These are phyloP conservation scores for Erodium moschatum DNA, from an alignment of 441 rosid genomes.

Conservation along the genomic window DNA sequence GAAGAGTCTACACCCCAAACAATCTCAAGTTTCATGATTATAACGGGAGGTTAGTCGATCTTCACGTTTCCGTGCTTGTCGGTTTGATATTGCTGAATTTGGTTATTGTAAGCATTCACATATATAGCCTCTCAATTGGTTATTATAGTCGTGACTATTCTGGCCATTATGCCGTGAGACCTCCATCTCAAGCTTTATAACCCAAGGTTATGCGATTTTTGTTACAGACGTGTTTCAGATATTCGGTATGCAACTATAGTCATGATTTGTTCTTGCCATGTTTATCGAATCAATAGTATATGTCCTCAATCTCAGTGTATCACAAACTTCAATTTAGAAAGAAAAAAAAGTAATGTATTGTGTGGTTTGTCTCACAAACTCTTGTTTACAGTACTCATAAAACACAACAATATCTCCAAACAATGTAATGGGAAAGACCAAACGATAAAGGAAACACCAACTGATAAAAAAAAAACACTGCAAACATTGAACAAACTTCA, in stretches of 20 bases:
- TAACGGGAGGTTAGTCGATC: no score
- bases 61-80: no score
- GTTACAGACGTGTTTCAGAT: slow-evolving; percentile 19
- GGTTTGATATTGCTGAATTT: no score
- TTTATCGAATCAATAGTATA: neutral
- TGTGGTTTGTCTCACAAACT: slow-evolving; percentile 1
- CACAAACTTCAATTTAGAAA: neutral
- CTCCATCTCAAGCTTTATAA: no score
- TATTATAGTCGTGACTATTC: no score
- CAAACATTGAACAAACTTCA: neutral
- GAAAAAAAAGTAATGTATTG: neutral
- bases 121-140: no score
- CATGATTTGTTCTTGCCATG: neutral
- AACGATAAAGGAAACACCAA: slow-evolving; percentile 1
- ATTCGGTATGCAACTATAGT: neutral
- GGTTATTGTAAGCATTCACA: no score
- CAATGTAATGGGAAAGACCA: neutral
- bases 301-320: neutral
- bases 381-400: neutral
- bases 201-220: slow-evolving; percentile 16
- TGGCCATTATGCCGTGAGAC: no score
- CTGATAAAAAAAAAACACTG: neutral
- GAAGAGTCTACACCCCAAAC: no score
- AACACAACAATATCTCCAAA: slow-evolving; percentile 1
- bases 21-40: no score